A percentile compares a stretch with the other conserved stretches of the same genome.
Evolutionary conservation across 1,139 yeast species (phyloP).

Genomic region (Yamadazyma triangularis): DNA sequence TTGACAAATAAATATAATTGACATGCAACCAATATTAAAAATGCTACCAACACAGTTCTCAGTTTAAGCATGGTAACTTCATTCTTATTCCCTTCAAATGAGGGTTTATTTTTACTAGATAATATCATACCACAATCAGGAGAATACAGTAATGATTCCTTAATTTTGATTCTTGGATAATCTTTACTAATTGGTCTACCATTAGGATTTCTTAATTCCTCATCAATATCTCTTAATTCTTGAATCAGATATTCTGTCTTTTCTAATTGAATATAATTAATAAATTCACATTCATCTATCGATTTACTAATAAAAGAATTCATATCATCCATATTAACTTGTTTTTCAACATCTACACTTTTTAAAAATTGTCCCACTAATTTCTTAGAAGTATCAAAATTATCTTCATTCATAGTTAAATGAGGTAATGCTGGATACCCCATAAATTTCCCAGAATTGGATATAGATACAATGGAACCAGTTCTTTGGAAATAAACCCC

Average conservation of each 20-base stretch:
- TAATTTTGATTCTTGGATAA: constrained; percentile 53
- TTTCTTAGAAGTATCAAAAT: constrained; percentile 37
- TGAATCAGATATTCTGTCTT: constrained; percentile 50
- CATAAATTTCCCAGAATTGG: constrained; percentile 70
- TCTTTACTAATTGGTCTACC: constrained; percentile 64
- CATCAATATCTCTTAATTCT: constrained; percentile 60
- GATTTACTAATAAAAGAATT: constrained; percentile 32
- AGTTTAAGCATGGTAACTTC: constrained; percentile 45
- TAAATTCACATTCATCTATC: constrained; percentile 63
- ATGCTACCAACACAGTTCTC: constrained; percentile 43
- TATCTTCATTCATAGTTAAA: constrained; percentile 38
- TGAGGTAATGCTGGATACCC: constrained; percentile 62
- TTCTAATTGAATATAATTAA: constrained; percentile 63
- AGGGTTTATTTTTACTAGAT: constrained; percentile 22
- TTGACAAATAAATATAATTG: constrained; percentile 36
- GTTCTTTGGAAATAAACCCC: constrained; percentile 71
- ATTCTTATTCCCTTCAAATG: constrained; percentile 51
- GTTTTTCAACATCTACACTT: constrained; percentile 30
- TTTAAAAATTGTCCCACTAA: constrained; percentile 39
- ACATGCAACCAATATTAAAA: constrained; percentile 36
- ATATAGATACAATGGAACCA: constrained; percentile 62
- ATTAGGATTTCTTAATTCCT: constrained; percentile 63
- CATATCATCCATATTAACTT: constrained; percentile 35
- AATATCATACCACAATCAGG: constrained; percentile 81
- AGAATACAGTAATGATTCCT: constrained; percentile 63